Base-by-base conservation (phyloP, 257 asterid species). In the Avicennia marina region DNA sequence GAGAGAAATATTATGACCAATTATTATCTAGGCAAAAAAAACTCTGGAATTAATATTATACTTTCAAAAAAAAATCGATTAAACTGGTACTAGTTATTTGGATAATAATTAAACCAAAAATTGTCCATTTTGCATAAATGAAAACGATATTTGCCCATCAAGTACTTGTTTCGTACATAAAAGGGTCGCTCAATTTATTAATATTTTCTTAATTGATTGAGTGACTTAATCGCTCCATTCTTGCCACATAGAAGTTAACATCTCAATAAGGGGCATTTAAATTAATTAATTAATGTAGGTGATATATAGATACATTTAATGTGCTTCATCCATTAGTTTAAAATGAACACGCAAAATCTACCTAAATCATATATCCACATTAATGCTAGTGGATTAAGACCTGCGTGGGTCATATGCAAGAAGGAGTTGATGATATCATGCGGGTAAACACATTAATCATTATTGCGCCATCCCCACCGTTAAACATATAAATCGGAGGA, bases 321-420 rank as follows among this genome's bases (percentile, higher is more conserved):
- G n/a, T n/a, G n/a, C n/a, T n/a, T n/a, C n/a, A n/a, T n/a, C n/a
- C 3, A 40, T 57, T 58, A 58, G 21, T 17, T 44, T 25, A 50
- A 59, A 49, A n/a, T n/a, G n/a, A n/a, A n/a, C 53, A 55, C 64
- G 39, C 66, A 56, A 58, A 63, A 72, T 67, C 57, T 15, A 53
- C 65, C 68, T 60, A 22, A 48, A 34, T 62, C n/a, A n/a, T n/a
- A n/a, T 53, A 53, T 68, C 73, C 60, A 19, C 68, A 53, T 29
- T 53, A n/a, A n/a, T 53, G 64, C 53, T 58, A 77, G 82, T 80
- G 88, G 85, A 60, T 66, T 63, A 68, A 48, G 78, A 70, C 70
- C 63, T 62, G 60, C 27, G 42, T 66, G 65, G 43, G 59, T 53
- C 67, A 60, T 38, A 68, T 75, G 81, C 77, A 63, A 76, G 70